These are phyloP conservation scores for Kernera saxatilis DNA, from an alignment of 345 rosid genomes.

Conservation along the genomic window DNA sequence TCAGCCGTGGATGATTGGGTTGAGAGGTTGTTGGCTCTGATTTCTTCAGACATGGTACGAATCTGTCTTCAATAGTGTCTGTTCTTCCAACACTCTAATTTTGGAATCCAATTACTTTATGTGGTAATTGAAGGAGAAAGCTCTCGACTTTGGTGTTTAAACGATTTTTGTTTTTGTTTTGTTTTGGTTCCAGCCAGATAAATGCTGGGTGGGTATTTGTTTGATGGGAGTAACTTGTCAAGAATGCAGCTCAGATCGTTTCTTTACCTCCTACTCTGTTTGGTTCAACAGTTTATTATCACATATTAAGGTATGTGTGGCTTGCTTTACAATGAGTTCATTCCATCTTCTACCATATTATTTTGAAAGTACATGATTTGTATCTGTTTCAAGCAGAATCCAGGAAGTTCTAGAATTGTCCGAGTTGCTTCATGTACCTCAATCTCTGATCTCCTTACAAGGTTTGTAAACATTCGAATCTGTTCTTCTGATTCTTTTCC, in stretches of 20 bases:
- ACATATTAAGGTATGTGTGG: slow-evolving; percentile 51
- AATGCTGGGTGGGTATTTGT: slow-evolving; percentile 73
- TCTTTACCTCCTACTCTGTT: slow-evolving; percentile 46
- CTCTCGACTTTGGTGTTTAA: not conserved
- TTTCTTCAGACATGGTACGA: slow-evolving; percentile 50
- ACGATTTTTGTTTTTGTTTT: not conserved
- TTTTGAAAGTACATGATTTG: not conserved
- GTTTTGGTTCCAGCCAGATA: slow-evolving; percentile 60
- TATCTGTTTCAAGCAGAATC: slow-evolving; percentile 42
- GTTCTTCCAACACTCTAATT: not conserved
- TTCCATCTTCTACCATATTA: not conserved
- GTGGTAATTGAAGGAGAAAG: not conserved
- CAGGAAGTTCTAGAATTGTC: slow-evolving; percentile 59
- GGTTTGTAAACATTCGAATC: slow-evolving; percentile 35
- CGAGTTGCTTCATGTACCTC: slow-evolving; percentile 74
- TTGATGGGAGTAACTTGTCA: slow-evolving; percentile 72
- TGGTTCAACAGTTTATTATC: slow-evolving; percentile 62
- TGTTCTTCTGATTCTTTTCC: not conserved
- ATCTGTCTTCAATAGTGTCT: not conserved
- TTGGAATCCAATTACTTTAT: not conserved
- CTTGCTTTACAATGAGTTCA: not conserved
- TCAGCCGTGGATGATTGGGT: slow-evolving; percentile 76
- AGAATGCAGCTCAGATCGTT: slow-evolving; percentile 69
- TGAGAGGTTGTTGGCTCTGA: slow-evolving; percentile 37
- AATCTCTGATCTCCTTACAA: slow-evolving; percentile 61